phyloP scores from a whole-genome alignment of 2,329 filamentous ascomycete genomes.

The Dactylellina leptospora region DNA sequence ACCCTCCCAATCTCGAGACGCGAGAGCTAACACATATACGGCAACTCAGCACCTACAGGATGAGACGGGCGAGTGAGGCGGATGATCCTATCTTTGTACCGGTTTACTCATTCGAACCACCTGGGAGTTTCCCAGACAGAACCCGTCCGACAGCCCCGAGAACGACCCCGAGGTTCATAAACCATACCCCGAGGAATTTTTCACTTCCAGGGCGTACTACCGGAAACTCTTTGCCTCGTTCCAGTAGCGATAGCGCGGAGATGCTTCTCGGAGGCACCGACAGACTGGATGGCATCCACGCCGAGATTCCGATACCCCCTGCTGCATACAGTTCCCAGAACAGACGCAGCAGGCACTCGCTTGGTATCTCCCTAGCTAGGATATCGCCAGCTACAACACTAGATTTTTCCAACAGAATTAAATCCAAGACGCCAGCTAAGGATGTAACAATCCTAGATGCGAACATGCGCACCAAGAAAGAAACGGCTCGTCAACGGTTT shows the following conservation, averaged over 20 bases:
- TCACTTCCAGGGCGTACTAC: constrained; percentile 19
- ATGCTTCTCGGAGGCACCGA: constrained; percentile 25
- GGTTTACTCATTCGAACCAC: constrained; percentile 39
- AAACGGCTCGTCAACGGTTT: constrained; percentile 31
- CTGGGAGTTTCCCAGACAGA: constrained; percentile 43
- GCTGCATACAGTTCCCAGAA: constrained; percentile 9
- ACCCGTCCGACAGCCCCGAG: constrained; percentile 35
- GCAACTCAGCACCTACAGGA: constrained; percentile 27
- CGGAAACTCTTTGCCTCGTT: constrained; percentile 12
- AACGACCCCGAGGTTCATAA: constrained; percentile 24
- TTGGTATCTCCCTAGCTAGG: neutral
- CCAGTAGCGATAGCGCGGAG: constrained; percentile 41
- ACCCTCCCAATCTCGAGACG: neutral
- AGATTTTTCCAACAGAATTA: neutral
- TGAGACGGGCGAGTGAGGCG: constrained; percentile 29
- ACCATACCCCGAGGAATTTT: constrained; percentile 43
- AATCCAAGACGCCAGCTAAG: neutral
- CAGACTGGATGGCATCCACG: neutral
- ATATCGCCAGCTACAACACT: neutral
- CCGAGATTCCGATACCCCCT: constrained; percentile 4
- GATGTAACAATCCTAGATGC: neutral
- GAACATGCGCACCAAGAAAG: neutral
- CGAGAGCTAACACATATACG: neutral
- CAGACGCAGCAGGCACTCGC: neutral
- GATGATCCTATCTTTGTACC: constrained; percentile 45